These are phyloP conservation scores for Cladosporium sphaerospermum DNA, from an alignment of 2,329 filamentous ascomycete species.

Conservation along the genomic window DNA sequence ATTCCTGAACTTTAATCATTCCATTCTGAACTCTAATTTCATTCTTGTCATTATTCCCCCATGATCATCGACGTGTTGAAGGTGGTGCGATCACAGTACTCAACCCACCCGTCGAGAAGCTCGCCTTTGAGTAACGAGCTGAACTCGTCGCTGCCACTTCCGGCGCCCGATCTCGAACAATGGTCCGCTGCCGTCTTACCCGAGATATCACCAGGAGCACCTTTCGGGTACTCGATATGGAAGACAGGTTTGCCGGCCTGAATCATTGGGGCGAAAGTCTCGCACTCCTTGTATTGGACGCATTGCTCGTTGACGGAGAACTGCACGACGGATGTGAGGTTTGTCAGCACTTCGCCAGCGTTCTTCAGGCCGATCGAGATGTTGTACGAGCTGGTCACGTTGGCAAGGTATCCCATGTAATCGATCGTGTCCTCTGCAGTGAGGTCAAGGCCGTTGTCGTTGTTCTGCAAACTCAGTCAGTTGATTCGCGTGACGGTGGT, in stretches of 20 bases:
- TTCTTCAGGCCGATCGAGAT: slow-evolving; percentile 66
- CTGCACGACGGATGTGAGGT: slow-evolving; percentile 48
- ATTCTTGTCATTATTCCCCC: not conserved
- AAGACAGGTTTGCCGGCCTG: slow-evolving; percentile 61
- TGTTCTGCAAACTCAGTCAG: not conserved
- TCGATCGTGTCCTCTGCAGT: slow-evolving; percentile 51
- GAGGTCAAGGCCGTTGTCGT: slow-evolving; percentile 46
- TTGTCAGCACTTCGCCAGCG: slow-evolving; percentile 52
- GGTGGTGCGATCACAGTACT: slow-evolving; percentile 11
- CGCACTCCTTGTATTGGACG: slow-evolving; percentile 55
- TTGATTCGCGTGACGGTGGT: not conserved
- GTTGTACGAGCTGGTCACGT: slow-evolving; percentile 48
- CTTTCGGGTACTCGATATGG: slow-evolving; percentile 64
- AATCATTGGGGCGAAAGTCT: slow-evolving; percentile 53
- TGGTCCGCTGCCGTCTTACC: slow-evolving; percentile 25
- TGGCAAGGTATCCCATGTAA: slow-evolving; percentile 56
- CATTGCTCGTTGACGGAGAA: slow-evolving; percentile 69
- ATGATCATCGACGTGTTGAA: slow-evolving; percentile 7
- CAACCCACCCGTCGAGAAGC: slow-evolving; percentile 54
- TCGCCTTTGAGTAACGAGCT: slow-evolving; percentile 62
- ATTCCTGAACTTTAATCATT: too few species aligned
- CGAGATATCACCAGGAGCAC: slow-evolving; percentile 29
- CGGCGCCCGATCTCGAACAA: slow-evolving; percentile 37
- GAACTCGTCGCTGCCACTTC: slow-evolving; percentile 45
- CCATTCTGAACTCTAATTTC: too few species aligned